Evolutionary conservation across 2,329 filamentous ascomycete species (phyloP).

Genomic region (Cytospora mali): DNA sequence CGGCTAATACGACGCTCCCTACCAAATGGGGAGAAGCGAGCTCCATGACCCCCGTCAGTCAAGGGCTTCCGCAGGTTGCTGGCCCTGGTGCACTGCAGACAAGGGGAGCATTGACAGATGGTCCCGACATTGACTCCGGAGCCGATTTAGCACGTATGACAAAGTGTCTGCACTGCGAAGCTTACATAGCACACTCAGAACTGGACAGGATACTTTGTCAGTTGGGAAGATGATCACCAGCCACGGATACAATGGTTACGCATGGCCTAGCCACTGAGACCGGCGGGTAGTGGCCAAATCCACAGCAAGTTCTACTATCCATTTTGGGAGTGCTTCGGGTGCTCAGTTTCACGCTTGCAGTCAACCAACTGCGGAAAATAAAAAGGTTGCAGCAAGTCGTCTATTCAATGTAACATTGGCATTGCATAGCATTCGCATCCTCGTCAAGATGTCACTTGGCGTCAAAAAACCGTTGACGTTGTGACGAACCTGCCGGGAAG

Average conservation of each 20-base stretch:
- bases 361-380: constrained; percentile 8
- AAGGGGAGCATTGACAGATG: neutral
- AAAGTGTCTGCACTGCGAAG: neutral
- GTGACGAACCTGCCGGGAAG: constrained; percentile 16
- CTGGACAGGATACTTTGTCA: neutral
- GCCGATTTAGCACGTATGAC: neutral
- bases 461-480: constrained; percentile 15
- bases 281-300: neutral
- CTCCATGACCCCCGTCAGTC: neutral
- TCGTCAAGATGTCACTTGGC: constrained; percentile 2
- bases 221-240: neutral
- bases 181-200: neutral
- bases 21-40: neutral
- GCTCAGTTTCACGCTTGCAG: neutral
- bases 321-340: neutral
- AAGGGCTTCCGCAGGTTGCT: neutral
- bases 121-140: neutral
- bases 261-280: neutral
- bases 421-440: constrained; percentile 17
- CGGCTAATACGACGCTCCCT: neutral
- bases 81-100: neutral
- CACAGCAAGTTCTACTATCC: neutral
- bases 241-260: neutral
- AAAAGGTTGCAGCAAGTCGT: neutral
- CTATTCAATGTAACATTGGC: constrained; percentile 17